Evolutionary conservation across 768 basidiomycete genomes (phyloP).

Genomic region (Russula brevipes): DNA sequence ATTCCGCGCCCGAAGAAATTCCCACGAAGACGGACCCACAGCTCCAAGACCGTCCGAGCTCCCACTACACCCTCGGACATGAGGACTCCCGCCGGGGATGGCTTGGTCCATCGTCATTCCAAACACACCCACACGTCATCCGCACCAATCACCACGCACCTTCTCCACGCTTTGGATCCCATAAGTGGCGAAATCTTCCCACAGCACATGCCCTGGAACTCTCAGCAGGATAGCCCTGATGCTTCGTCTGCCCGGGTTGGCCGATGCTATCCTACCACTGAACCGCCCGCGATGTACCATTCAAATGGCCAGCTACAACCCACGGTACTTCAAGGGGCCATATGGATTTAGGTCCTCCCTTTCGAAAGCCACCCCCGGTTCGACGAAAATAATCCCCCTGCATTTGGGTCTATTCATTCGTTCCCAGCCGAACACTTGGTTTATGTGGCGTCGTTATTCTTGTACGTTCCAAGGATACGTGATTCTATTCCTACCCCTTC

Average conservation of each 20-base stretch:
- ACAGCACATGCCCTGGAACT: slow-evolving; percentile 6
- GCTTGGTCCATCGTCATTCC: neutral
- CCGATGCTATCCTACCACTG: neutral
- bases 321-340: neutral
- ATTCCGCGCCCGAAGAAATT: slow-evolving; percentile 51
- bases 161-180: slow-evolving; percentile 6
- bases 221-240: neutral
- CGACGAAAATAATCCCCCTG: neutral
- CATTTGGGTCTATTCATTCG: neutral
- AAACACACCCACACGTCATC: neutral
- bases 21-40: slow-evolving; percentile 8
- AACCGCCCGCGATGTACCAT: slow-evolving; percentile 1
- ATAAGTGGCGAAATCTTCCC: slow-evolving; percentile 6
- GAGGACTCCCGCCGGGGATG: neutral
- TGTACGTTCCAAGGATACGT: slow-evolving; percentile 3
- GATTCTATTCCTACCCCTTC: neutral
- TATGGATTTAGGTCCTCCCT: slow-evolving; percentile 13
- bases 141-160: neutral
- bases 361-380: neutral
- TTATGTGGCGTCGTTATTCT: slow-evolving; percentile 4
- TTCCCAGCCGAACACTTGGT: neutral
- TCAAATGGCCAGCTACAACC: slow-evolving; percentile 2
- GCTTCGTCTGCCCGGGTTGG: neutral
- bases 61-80: neutral
- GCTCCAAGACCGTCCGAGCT: neutral